phyloP scores from a whole-genome alignment of 495 filamentous ascomycete genomes.

The Talaromyces proteolyticus region DNA sequence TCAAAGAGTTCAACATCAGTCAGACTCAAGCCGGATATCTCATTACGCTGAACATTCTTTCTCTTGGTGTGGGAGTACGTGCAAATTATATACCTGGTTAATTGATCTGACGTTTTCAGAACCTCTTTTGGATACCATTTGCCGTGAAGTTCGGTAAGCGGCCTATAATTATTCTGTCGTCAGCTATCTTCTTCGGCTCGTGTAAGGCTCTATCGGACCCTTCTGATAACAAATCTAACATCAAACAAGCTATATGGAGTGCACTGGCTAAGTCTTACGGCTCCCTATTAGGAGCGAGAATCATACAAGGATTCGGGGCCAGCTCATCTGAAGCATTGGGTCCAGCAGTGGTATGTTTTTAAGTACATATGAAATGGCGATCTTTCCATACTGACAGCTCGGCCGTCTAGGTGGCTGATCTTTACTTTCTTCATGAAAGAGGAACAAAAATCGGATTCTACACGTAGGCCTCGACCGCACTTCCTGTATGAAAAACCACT shows the following conservation, averaged over 20 bases:
- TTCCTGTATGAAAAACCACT: neutral
- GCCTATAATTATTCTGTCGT: neutral
- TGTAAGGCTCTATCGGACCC: neutral
- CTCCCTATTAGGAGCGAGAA: neutral
- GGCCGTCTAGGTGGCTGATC: neutral
- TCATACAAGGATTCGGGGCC: neutral
- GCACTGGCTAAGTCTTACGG: neutral
- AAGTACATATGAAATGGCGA: neutral
- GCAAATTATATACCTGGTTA: neutral
- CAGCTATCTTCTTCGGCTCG: neutral
- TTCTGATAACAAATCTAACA: neutral
- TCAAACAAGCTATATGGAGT: neutral
- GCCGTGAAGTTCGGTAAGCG: neutral
- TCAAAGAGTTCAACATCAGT: neutral
- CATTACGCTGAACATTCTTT: neutral
- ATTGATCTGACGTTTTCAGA: conserved; percentile 9
- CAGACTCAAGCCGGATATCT: neutral
- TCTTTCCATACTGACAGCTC: neutral
- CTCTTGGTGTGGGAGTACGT: neutral
- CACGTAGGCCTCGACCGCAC: neutral
- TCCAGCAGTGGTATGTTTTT: neutral
- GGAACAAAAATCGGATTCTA: neutral
- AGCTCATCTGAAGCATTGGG: neutral
- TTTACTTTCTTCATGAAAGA: neutral
- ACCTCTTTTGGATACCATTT: conserved; percentile 35